phyloP scores from a whole-genome alignment of 139 green algal species.

The Pycnococcus provasolii region DNA sequence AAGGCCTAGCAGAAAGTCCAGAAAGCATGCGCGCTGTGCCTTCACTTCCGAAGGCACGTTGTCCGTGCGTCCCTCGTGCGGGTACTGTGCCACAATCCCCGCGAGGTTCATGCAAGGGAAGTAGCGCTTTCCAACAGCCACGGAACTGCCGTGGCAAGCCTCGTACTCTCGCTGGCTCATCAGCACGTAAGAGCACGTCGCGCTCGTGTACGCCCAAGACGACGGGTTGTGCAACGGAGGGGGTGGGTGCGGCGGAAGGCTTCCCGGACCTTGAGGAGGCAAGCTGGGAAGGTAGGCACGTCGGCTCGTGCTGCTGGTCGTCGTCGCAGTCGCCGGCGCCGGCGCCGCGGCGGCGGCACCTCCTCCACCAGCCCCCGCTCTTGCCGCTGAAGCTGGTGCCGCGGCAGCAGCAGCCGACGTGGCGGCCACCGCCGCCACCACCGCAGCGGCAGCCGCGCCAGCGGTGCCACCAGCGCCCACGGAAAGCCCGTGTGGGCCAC shows the following conservation, averaged over 20 bases:
- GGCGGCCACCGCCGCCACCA: not conserved
- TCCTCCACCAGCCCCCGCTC: not conserved
- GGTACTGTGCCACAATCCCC: constrained; percentile 49
- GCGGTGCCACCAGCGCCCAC: not conserved
- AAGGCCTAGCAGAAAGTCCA: constrained; percentile 62
- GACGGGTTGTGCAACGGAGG: not conserved
- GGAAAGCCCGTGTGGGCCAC: not conserved
- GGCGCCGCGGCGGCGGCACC: not conserved
- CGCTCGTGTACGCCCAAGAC: not conserved
- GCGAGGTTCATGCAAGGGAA: constrained; percentile 62
- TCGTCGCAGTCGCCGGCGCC: not conserved
- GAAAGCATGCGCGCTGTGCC: constrained; percentile 50
- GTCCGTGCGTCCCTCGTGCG: constrained; percentile 34
- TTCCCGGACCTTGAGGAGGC: not conserved
- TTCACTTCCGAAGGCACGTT: constrained; percentile 32
- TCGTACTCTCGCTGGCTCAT: constrained; percentile 22
- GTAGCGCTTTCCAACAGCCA: constrained; percentile 72
- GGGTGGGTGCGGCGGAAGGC: not conserved
- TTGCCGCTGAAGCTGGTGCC: not conserved
- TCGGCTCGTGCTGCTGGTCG: too few relatives aligned
- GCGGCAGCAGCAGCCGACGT: not conserved
- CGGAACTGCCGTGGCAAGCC: constrained; percentile 2
- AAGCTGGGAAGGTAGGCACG: too few relatives aligned
- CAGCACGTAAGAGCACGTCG: constrained; percentile 12
- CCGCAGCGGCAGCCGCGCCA: not conserved